These are phyloP conservation scores for Zygosaccharomyces rouxii DNA, from an alignment of 805 yeast genomes.

Conservation along the genomic window DNA sequence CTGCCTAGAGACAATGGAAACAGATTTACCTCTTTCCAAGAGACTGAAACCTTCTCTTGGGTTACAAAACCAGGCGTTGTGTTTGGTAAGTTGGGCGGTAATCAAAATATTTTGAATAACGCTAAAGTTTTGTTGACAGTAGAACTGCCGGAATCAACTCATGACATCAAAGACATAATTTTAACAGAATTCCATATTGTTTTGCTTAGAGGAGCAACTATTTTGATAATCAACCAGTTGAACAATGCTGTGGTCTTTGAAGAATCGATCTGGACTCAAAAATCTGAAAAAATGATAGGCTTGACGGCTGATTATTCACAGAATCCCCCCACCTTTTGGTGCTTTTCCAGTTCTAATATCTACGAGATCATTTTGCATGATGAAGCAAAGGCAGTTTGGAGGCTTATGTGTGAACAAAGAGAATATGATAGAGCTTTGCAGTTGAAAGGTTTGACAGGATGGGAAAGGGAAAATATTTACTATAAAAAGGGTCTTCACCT, in stretches of 20 bases:
- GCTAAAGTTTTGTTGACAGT: constrained; percentile 39
- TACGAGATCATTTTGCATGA: constrained; percentile 67
- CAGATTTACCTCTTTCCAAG: constrained; percentile 29
- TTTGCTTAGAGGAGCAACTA: constrained; percentile 41
- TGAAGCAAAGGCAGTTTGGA: constrained; percentile 77
- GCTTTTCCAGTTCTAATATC: constrained; percentile 54
- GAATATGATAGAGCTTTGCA: constrained; percentile 64
- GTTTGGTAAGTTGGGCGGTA: constrained; percentile 36
- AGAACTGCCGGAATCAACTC: constrained; percentile 38
- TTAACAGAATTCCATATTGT: constrained; percentile 54
- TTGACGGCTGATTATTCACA: constrained; percentile 45
- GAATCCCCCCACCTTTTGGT: constrained; percentile 62
- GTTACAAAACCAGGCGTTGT: constrained; percentile 45
- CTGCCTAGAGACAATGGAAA: constrained; percentile 33
- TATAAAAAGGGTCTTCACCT: constrained; percentile 51
- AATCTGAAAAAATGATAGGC: constrained; percentile 41
- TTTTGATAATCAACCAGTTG: constrained; percentile 47
- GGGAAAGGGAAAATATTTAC: constrained; percentile 47
- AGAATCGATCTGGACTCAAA: constrained; percentile 37
- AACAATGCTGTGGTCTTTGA: constrained; percentile 45
- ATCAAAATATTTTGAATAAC: constrained; percentile 29
- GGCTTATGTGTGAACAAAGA: constrained; percentile 45
- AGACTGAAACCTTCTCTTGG: constrained; percentile 41
- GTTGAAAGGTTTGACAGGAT: constrained; percentile 34
- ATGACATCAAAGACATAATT: constrained; percentile 38